Evolutionary conservation across 2,329 filamentous ascomycete genomes (phyloP).

Genomic region (Coniella lustricola): DNA sequence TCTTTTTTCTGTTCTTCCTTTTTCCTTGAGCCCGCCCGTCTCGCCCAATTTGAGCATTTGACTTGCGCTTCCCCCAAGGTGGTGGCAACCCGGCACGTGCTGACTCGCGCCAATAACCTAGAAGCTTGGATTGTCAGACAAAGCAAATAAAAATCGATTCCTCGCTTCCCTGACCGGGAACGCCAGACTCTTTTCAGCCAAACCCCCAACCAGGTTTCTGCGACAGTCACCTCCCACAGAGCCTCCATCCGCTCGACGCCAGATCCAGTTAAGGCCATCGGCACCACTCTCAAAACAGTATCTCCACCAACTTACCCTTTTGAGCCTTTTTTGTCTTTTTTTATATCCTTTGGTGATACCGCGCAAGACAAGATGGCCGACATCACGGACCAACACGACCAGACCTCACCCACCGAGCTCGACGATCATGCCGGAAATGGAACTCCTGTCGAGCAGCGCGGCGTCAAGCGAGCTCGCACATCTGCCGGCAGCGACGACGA

Average conservation of each 20-base stretch:
- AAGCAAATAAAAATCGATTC: conserved; percentile 36
- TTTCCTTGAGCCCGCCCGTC: not conserved
- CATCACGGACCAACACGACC: conserved; percentile 71
- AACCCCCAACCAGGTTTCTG: conserved; percentile 49
- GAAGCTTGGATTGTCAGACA: conserved; percentile 24
- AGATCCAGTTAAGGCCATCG: conserved; percentile 61
- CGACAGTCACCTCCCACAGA: conserved; percentile 39
- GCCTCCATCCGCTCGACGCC: conserved; percentile 46
- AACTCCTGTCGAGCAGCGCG: conserved; percentile 60
- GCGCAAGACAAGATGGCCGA: conserved; percentile 58
- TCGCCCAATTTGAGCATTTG: not conserved
- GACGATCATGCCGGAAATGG: conserved; percentile 69
- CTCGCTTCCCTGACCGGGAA: conserved; percentile 40
- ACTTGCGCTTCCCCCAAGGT: not conserved
- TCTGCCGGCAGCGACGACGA: conserved; percentile 87
- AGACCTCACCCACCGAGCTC: conserved; percentile 66
- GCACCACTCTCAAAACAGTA: conserved; percentile 59
- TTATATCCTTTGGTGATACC: conserved; percentile 39
- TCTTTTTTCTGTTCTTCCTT: conserved; percentile 4
- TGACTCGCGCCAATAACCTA: conserved; percentile 24
- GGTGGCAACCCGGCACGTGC: conserved; percentile 18
- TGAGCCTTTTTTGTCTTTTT: conserved; percentile 20
- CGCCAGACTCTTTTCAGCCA: conserved; percentile 42
- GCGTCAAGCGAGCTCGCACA: conserved; percentile 82
- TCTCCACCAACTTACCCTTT: conserved; percentile 54